These are phyloP conservation scores for Phalaenopsis equestris DNA, from an alignment of 106 monocot genomes.

Conservation along the genomic window DNA sequence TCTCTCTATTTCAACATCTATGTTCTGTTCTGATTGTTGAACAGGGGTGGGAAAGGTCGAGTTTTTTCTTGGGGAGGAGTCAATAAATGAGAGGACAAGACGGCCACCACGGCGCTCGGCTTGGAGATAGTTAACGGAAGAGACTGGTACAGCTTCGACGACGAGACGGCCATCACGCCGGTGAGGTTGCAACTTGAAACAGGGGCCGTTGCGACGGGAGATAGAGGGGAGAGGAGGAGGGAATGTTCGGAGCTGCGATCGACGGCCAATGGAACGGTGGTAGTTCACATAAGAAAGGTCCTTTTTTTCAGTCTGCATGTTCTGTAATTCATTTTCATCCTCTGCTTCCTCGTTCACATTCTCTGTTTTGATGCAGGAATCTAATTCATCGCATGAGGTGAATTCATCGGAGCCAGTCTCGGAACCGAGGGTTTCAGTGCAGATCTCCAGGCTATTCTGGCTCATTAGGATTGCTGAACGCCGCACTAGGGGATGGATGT, in stretches of 20 bases:
- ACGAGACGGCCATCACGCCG: conserved; percentile 77
- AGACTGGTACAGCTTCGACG: conserved; percentile 68
- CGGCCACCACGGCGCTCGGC: conserved; percentile 65
- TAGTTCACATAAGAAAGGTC: conserved; percentile 62
- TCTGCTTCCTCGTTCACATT: not conserved
- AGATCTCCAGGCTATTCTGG: conserved; percentile 81
- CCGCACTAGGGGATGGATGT: conserved; percentile 56
- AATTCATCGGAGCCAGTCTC: conserved; percentile 78
- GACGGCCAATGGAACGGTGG: conserved; percentile 61
- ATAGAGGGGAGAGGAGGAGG: conserved; percentile 85
- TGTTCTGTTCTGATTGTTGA: not conserved
- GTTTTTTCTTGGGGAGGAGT: conserved; percentile 20
- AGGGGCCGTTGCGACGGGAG: conserved; percentile 62
- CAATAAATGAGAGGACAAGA: conserved; percentile 76
- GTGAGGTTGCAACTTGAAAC: conserved; percentile 63
- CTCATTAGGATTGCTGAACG: conserved; percentile 46
- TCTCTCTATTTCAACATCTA: conserved; percentile 15
- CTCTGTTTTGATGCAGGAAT: conserved; percentile 9
- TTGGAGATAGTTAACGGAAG: conserved; percentile 79
- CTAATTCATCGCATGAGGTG: conserved; percentile 21
- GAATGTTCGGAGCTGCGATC: conserved; percentile 32
- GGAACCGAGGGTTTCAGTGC: conserved; percentile 91
- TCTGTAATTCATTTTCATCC: not conserved
- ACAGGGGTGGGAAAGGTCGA: not conserved
- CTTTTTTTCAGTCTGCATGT: not conserved